Conservation (phyloP, 2,329 filamentous ascomycete genomes). For the Nemania abortiva region DNA sequence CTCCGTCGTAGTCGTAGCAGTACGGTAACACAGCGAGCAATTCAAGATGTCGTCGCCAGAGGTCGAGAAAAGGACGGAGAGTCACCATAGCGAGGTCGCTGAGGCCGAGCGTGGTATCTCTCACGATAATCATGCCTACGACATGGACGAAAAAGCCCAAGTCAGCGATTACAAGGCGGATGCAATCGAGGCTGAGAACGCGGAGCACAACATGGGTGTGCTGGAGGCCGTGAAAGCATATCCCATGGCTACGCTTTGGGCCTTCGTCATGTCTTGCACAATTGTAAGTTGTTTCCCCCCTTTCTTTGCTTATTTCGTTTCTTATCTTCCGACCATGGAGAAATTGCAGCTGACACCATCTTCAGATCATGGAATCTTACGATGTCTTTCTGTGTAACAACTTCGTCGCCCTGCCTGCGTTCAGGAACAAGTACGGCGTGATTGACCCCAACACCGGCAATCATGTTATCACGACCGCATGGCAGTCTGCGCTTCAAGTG, state of each 20-base stretch:
- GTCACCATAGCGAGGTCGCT: conserved; percentile 6
- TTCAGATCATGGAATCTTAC: conserved; percentile 75
- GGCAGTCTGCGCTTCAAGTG: conserved; percentile 69
- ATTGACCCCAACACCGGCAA: conserved; percentile 41
- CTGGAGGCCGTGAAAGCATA: conserved; percentile 52
- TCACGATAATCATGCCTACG: conserved; percentile 26
- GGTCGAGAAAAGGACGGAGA: conserved; percentile 1
- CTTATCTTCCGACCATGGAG: neutral
- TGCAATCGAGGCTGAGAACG: conserved; percentile 68
- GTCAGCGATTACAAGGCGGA: conserved; percentile 61
- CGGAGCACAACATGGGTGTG: conserved; percentile 53
- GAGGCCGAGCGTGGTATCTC: conserved; percentile 22
- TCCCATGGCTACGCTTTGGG: conserved; percentile 55
- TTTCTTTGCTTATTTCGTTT: conserved; percentile 33
- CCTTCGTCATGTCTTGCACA: conserved; percentile 55
- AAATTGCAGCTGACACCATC: conserved; percentile 38
- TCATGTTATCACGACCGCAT: conserved; percentile 62
- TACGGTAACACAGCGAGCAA: conserved; percentile 16
- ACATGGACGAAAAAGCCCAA: conserved; percentile 54
- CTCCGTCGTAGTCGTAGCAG: conserved; percentile 12
- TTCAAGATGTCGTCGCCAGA: conserved; percentile 30
- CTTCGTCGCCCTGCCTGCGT: conserved; percentile 65
- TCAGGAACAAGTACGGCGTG: conserved; percentile 62
- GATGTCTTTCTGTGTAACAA: conserved; percentile 71
- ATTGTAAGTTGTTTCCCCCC: conserved; percentile 53